Percentiles rank a stretch among this genome's conserved stretches.
Evolutionary conservation across 352 stramenopile genomes (phyloP).

Genomic region (Saprolegnia diclina): DNA sequence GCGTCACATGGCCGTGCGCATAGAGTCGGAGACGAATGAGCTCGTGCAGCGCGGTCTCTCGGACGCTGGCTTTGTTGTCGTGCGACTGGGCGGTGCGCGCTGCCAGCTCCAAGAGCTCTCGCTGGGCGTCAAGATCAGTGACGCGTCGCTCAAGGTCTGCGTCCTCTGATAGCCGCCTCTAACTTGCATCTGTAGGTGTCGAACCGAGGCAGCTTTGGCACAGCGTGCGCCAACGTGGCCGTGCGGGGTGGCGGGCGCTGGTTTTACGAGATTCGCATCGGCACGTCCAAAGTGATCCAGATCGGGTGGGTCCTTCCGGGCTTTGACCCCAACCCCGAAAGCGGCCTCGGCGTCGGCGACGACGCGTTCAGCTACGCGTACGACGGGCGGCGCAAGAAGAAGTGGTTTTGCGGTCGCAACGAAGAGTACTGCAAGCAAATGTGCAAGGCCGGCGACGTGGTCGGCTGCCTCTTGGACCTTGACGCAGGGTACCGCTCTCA

Average conservation of each 20-base stretch:
- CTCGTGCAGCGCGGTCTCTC: slow-evolving; percentile 10
- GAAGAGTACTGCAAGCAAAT: slow-evolving; percentile 27
- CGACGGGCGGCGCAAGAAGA: slow-evolving; percentile 27
- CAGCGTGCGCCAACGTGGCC: slow-evolving; percentile 24
- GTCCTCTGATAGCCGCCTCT: not conserved
- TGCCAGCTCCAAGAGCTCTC: slow-evolving; percentile 23
- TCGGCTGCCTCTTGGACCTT: slow-evolving; percentile 22
- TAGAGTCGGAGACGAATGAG: not conserved
- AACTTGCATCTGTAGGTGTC: slow-evolving; percentile 10
- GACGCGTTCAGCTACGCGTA: slow-evolving; percentile 24
- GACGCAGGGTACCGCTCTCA: slow-evolving; percentile 12
- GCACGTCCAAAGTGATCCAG: slow-evolving; percentile 27
- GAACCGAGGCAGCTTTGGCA: slow-evolving; percentile 27
- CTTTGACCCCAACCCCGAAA: slow-evolving; percentile 26
- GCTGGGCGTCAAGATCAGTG: slow-evolving; percentile 26
- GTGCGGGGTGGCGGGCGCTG: slow-evolving; percentile 20
- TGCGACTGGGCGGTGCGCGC: not conserved
- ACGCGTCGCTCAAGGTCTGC: slow-evolving; percentile 15
- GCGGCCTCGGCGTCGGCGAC: slow-evolving; percentile 20
- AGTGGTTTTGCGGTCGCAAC: slow-evolving; percentile 19
- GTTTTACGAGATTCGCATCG: slow-evolving; percentile 27
- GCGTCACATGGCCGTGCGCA: not conserved
- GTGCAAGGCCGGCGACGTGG: slow-evolving; percentile 24
- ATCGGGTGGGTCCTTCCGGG: slow-evolving; percentile 25
- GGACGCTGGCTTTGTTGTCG: slow-evolving; percentile 4